Evolutionary conservation across 2,329 filamentous ascomycete genomes (phyloP).

Genomic region (Talaromyces sp.): DNA sequence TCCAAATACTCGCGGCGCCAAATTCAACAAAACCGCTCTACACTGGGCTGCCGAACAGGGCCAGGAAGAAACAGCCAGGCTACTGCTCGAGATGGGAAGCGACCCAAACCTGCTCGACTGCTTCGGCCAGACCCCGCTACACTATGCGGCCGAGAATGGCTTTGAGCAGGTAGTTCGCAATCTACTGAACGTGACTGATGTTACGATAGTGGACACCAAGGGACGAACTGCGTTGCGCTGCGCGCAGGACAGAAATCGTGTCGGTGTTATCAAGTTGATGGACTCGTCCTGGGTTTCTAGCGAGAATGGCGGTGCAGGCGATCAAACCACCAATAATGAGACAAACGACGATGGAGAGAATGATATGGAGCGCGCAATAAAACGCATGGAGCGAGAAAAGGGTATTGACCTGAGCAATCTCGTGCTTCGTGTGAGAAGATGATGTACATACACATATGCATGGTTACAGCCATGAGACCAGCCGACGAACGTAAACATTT

Average conservation of each 20-base stretch:
- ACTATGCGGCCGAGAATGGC: background rate
- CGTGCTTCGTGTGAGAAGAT: background rate
- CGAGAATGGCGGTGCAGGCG: background rate
- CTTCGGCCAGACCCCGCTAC: background rate
- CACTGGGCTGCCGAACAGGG: too few relatives aligned
- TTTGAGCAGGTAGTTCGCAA: background rate
- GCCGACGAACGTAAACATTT: background rate
- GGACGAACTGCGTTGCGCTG: background rate
- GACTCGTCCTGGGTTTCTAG: background rate
- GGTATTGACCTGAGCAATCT: background rate
- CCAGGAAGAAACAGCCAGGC: too few relatives aligned
- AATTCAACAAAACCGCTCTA: too few relatives aligned
- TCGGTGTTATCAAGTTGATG: background rate
- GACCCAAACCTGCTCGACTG: too few relatives aligned
- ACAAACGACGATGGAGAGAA: background rate
- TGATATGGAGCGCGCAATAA: background rate
- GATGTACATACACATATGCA: background rate
- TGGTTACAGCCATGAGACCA: background rate
- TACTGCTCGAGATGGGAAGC: too few relatives aligned
- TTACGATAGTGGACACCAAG: background rate
- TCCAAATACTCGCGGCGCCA: too few relatives aligned
- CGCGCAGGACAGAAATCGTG: background rate
- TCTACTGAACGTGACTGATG: background rate
- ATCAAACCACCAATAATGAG: background rate
- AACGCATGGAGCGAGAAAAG: background rate